Percentiles rank a stretch among this genome's conserved stretches.
phyloP scores from a whole-genome alignment of 805 yeast species.

The Candida tammaniensis region DNA sequence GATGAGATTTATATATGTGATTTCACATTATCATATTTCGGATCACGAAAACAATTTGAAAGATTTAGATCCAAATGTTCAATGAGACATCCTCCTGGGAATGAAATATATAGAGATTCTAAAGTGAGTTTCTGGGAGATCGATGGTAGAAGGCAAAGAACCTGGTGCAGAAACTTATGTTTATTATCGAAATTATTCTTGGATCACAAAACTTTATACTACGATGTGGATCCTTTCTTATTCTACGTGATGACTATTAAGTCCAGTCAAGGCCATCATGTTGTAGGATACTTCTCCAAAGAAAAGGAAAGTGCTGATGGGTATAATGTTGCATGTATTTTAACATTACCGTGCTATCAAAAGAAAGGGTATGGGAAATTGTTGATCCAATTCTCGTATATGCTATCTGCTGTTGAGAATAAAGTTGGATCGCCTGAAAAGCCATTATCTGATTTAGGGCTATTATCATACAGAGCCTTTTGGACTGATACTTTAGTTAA shows the following conservation, averaged over 20 bases:
- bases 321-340: slow-evolving; percentile 95
- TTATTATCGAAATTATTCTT: slow-evolving; percentile 83
- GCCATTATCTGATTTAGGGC: slow-evolving; percentile 92
- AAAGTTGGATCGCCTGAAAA: slow-evolving; percentile 97
- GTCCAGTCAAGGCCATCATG: slow-evolving; percentile 89
- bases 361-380: slow-evolving; percentile 91
- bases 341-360: slow-evolving; percentile 95
- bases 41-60: slow-evolving; percentile 87
- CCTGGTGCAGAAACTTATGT: slow-evolving; percentile 97
- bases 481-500: slow-evolving; percentile 92
- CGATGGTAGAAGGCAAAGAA: slow-evolving; percentile 92
- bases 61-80: slow-evolving; percentile 86
- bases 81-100: slow-evolving; percentile 95
- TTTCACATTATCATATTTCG: slow-evolving; percentile 84
- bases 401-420: slow-evolving; percentile 80
- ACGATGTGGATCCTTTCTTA: slow-evolving; percentile 96
- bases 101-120: slow-evolving; percentile 92
- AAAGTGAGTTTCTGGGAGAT: slow-evolving; percentile 94
- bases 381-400: slow-evolving; percentile 90
- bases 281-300: slow-evolving; percentile 95
- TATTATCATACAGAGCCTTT: slow-evolving; percentile 88
- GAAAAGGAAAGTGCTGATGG: slow-evolving; percentile 95
- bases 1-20: slow-evolving; percentile 90
- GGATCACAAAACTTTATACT: slow-evolving; percentile 94
- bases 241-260: slow-evolving; percentile 93